Conservation (phyloP, 2,329 filamentous ascomycete species). For the Fusarium secorum region DNA sequence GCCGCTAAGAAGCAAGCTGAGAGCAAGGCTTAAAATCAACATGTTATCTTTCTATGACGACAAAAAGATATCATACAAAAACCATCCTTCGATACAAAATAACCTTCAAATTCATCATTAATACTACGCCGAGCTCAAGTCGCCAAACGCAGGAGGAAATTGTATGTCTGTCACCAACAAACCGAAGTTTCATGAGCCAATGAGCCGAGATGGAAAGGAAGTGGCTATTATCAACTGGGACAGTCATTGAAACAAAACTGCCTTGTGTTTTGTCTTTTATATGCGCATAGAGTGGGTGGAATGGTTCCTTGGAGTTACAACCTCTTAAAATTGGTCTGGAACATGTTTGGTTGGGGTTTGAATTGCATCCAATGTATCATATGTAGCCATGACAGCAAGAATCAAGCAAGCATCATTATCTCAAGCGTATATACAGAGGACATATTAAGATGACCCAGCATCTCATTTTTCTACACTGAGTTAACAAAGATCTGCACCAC, state of each 20-base stretch:
- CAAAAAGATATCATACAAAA: neutral
- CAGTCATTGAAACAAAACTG: neutral
- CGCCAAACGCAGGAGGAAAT: neutral
- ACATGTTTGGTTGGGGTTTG: neutral
- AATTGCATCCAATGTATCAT: constrained; percentile 19
- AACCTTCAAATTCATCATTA: constrained; percentile 17
- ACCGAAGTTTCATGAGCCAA: neutral
- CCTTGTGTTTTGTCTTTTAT: constrained; percentile 5
- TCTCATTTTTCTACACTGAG: constrained; percentile 29
- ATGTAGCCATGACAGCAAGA: constrained; percentile 5
- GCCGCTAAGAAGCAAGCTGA: constrained; percentile 49
- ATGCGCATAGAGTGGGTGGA: neutral
- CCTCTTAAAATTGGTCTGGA: neutral
- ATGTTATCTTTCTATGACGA: neutral
- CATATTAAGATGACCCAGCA: constrained; percentile 18
- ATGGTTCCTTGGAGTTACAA: neutral
- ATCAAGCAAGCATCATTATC: neutral
- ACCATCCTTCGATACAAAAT: neutral
- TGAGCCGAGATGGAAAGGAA: neutral
- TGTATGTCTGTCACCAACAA: constrained; percentile 3
- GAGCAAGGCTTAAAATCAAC: constrained; percentile 33
- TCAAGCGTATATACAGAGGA: neutral
- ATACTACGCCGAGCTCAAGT: constrained; percentile 1
- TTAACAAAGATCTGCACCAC: constrained; percentile 26
- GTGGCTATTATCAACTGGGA: neutral